These are phyloP conservation scores for Parasarocladium wereldwijsianum DNA, from an alignment of 2,329 filamentous ascomycete species.

Conservation along the genomic window DNA sequence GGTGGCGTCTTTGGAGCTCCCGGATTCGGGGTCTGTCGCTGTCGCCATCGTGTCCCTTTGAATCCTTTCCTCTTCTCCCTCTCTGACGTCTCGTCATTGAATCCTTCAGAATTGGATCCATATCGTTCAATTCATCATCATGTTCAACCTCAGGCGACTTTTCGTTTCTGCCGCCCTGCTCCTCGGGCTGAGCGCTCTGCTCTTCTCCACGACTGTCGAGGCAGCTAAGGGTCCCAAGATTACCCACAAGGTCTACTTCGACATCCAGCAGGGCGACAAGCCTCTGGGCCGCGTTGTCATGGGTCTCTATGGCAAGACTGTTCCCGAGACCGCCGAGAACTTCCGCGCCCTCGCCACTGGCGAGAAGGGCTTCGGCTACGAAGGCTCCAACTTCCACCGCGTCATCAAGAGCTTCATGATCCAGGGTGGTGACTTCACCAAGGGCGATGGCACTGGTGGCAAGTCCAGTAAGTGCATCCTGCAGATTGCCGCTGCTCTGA, in stretches of 20 bases:
- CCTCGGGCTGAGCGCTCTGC: constrained; percentile 57
- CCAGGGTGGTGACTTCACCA: constrained; percentile 80
- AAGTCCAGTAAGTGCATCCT: constrained; percentile 53
- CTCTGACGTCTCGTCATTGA: constrained; percentile 7
- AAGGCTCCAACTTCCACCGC: constrained; percentile 74
- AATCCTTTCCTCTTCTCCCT: constrained; percentile 4
- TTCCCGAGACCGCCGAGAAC: constrained; percentile 61
- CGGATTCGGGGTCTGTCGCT: not conserved
- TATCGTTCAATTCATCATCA: constrained; percentile 24
- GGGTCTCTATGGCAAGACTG: constrained; percentile 77
- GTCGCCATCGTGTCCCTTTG: not conserved
- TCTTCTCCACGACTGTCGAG: constrained; percentile 61
- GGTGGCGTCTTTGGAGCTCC: not conserved
- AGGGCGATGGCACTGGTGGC: constrained; percentile 67
- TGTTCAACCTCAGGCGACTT: constrained; percentile 62
- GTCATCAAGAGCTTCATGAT: constrained; percentile 90
- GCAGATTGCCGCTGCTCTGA: not conserved
- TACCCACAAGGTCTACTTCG: constrained; percentile 89
- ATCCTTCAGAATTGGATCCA: constrained; percentile 2
- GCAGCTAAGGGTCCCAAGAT: constrained; percentile 84
- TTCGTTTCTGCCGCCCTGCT: constrained; percentile 62
- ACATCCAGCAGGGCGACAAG: constrained; percentile 65
- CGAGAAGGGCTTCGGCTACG: constrained; percentile 75
- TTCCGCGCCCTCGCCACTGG: constrained; percentile 70
- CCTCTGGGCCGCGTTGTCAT: constrained; percentile 61